Conservation (phyloP, 257 asterid species). For the Parsonsia alboflavescens region DNA sequence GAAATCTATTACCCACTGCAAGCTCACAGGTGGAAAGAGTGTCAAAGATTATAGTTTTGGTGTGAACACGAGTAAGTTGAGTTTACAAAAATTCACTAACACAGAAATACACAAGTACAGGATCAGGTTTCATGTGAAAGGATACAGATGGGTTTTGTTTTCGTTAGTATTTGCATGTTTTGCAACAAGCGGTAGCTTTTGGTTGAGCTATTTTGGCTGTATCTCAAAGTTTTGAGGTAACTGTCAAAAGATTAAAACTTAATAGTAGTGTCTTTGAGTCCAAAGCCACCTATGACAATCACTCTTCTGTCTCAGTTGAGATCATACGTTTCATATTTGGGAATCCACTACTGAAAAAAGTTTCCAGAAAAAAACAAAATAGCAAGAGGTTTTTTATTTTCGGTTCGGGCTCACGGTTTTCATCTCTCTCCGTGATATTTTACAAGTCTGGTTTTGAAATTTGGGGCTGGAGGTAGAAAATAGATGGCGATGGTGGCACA, state of each 20-base stretch:
- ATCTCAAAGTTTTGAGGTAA: slow-evolving; percentile 32
- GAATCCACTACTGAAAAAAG: slow-evolving; percentile 26
- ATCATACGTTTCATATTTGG: slow-evolving; percentile 36
- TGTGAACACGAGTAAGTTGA: slow-evolving; percentile 14
- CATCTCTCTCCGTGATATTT: slow-evolving; percentile 1
- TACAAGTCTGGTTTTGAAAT: slow-evolving; percentile 2
- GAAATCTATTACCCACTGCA: slow-evolving; percentile 9
- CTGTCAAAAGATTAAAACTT: background rate
- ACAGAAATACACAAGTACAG: slow-evolving; percentile 5
- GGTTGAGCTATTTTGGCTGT: slow-evolving; percentile 66
- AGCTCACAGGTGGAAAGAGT: slow-evolving; percentile 12
- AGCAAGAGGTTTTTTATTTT: slow-evolving; percentile 9
- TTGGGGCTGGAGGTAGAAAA: slow-evolving; percentile 1
- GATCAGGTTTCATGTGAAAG: slow-evolving; percentile 19
- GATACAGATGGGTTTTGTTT: slow-evolving; percentile 18
- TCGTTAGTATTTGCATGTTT: slow-evolving; percentile 49
- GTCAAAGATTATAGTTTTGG: slow-evolving; percentile 22
- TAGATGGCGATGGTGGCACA: slow-evolving; percentile 90
- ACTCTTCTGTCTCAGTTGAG: slow-evolving; percentile 46
- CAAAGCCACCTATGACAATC: slow-evolving; percentile 10
- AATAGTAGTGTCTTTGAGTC: slow-evolving; percentile 19
- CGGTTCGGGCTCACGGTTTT: slow-evolving; percentile 23
- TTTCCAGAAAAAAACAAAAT: background rate
- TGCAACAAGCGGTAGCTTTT: slow-evolving; percentile 37
- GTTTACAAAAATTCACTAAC: slow-evolving; percentile 19